phyloP scores from a whole-genome alignment of 331 rosid genomes.

The Acacia concinna region DNA sequence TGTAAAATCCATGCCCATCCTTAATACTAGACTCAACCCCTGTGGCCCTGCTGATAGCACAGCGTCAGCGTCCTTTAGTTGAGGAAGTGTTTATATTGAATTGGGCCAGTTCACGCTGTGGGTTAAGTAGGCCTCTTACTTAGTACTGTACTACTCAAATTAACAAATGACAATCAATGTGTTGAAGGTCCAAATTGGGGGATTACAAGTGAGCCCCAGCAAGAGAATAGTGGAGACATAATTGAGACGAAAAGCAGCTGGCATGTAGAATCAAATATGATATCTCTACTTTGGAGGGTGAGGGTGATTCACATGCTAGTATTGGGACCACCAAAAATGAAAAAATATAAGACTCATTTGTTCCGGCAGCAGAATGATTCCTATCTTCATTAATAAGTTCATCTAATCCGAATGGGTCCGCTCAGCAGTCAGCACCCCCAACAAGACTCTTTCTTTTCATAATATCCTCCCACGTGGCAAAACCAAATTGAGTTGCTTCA shows the following conservation, averaged over 20 bases:
- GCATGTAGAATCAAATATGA: neutral
- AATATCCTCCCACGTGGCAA: neutral
- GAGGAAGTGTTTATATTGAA: neutral
- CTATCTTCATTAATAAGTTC: neutral
- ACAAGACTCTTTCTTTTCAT: neutral
- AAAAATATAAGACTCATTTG: too few relatives aligned
- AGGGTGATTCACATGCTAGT: neutral
- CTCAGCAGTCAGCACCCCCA: neutral
- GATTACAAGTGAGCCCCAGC: neutral
- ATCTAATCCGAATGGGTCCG: neutral
- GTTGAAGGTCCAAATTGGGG: neutral
- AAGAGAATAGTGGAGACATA: neutral
- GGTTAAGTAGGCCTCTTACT: too few relatives aligned
- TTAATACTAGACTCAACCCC: too few relatives aligned
- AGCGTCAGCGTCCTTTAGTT: too few relatives aligned
- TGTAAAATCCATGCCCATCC: too few relatives aligned
- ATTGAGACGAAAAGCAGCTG: neutral
- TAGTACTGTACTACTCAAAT: too few relatives aligned
- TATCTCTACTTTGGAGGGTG: neutral
- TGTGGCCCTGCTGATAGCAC: too few relatives aligned
- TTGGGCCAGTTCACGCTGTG: neutral
- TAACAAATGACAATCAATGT: neutral
- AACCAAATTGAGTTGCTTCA: neutral
- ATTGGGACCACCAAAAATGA: neutral
- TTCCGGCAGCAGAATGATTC: neutral